These are phyloP conservation scores for Ambispora gerdemannii DNA, from an alignment of 192 early-diverging fungal species.

Conservation along the genomic window DNA sequence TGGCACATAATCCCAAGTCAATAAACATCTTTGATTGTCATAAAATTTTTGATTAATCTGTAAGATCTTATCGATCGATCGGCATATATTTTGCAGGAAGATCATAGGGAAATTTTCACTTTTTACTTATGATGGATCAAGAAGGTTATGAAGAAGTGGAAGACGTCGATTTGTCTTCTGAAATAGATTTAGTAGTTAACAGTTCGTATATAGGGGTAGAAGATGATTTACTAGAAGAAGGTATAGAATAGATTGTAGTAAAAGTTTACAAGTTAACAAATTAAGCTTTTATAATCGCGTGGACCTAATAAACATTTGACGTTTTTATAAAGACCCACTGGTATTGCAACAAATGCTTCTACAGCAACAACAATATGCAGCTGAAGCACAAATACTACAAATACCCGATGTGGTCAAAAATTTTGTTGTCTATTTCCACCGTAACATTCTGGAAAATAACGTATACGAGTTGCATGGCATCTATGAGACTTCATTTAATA, in stretches of 20 bases:
- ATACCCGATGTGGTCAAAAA: slow-evolving; percentile 84
- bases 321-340: slow-evolving; percentile 1
- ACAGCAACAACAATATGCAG: slow-evolving; percentile 39
- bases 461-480: slow-evolving; percentile 81
- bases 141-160: slow-evolving; percentile 25
- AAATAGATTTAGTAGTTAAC: slow-evolving; percentile 13
- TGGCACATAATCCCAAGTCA: too few relatives aligned
- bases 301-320: not conserved
- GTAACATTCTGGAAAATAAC: slow-evolving; percentile 74
- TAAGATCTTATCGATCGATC: too few relatives aligned
- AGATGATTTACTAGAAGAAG: slow-evolving; percentile 46
- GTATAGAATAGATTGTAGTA: slow-evolving; percentile 25
- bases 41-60: too few relatives aligned
- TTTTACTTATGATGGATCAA: not conserved
- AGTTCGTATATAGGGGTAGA: slow-evolving; percentile 36
- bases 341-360: slow-evolving; percentile 24
- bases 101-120: not conserved
- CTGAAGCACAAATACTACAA: slow-evolving; percentile 31
- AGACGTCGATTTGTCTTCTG: slow-evolving; percentile 3
- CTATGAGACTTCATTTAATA: slow-evolving; percentile 89
- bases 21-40: too few relatives aligned
- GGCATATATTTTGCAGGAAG: too few relatives aligned
- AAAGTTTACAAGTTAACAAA: not conserved
- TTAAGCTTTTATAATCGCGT: not conserved
- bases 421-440: slow-evolving; percentile 81